These are phyloP conservation scores for Geum urbanum DNA, from an alignment of 306 rosid genomes.

Conservation along the genomic window DNA sequence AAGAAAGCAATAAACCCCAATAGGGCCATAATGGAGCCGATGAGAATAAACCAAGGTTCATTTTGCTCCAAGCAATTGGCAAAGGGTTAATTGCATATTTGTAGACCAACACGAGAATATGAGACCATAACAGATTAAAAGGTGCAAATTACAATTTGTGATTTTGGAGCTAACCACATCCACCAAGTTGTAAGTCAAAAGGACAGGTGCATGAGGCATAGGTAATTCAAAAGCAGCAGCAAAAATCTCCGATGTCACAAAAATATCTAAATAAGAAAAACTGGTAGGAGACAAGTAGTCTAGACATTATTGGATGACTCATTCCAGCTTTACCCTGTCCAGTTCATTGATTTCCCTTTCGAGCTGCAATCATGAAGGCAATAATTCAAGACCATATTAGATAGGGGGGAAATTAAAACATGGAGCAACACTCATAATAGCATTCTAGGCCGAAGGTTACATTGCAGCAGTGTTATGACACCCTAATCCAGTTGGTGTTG, in stretches of 20 bases:
- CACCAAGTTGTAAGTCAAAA: slow-evolving; percentile 29
- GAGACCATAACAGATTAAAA: slow-evolving; percentile 7
- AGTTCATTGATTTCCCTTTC: slow-evolving; percentile 74
- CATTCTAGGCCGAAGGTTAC: not conserved
- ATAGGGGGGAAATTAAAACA: no score
- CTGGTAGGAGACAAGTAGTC: not conserved
- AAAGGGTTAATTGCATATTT: not conserved
- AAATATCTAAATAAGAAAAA: slow-evolving; percentile 15
- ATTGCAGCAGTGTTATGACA: not conserved
- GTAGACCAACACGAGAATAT: not conserved
- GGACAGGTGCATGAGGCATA: not conserved
- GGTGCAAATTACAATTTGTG: slow-evolving; percentile 23
- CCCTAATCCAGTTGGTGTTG: not conserved
- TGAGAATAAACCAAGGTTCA: no score
- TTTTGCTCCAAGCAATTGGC: not conserved
- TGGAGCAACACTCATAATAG: not conserved
- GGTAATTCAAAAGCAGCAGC: not conserved
- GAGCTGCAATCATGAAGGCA: slow-evolving; percentile 43
- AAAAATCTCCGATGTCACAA: slow-evolving; percentile 21
- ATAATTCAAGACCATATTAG: not conserved
- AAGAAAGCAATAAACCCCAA: no score
- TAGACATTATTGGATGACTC: slow-evolving; percentile 20
- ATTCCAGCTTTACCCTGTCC: slow-evolving; percentile 79
- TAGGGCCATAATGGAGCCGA: no score
- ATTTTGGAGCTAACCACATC: slow-evolving; percentile 37